Percentiles rank a stretch among this genome's conserved stretches.
phyloP scores from a whole-genome alignment of 2,329 filamentous ascomycete genomes.

The Periconia sp. region DNA sequence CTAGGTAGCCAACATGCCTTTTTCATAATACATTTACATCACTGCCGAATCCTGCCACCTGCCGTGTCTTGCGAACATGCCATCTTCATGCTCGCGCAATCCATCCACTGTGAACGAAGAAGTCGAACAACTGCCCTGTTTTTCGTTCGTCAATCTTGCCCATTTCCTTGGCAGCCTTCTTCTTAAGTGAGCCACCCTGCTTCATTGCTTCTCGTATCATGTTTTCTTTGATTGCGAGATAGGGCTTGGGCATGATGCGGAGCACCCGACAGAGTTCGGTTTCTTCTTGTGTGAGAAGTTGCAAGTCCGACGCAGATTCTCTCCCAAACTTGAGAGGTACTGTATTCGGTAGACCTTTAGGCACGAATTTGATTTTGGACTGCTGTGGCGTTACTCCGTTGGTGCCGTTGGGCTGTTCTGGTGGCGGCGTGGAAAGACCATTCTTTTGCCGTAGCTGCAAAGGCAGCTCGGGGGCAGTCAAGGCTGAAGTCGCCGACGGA shows the following conservation, averaged over 20 bases:
- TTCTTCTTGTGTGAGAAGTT: constrained; percentile 85
- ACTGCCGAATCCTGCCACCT: too few species aligned
- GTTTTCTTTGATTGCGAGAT: constrained; percentile 91
- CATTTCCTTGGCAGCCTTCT: constrained; percentile 89
- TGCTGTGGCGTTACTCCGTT: constrained; percentile 48
- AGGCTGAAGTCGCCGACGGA: constrained; percentile 73
- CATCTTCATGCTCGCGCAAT: constrained; percentile 74
- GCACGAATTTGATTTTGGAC: constrained; percentile 56
- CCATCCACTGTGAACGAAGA: constrained; percentile 92
- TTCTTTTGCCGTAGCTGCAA: constrained; percentile 59
- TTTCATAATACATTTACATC: too few species aligned
- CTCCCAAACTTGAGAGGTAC: constrained; percentile 71
- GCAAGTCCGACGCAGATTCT: constrained; percentile 80
- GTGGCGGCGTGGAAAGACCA: constrained; percentile 49
- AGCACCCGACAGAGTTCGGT: constrained; percentile 83
- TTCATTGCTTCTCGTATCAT: constrained; percentile 91
- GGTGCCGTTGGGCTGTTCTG: constrained; percentile 58
- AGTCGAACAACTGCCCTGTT: constrained; percentile 86
- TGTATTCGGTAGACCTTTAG: constrained; percentile 66
- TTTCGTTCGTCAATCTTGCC: constrained; percentile 85
- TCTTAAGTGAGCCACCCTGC: constrained; percentile 85
- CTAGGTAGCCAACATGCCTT: too few species aligned
- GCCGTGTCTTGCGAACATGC: constrained; percentile 1
- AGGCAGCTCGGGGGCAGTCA: constrained; percentile 81
- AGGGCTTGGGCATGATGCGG: constrained; percentile 90